Evolutionary conservation across 352 stramenopile species (phyloP), one percentile per base, ranked within the genome.

Genomic region (Elongisporangium undulatum): DNA sequence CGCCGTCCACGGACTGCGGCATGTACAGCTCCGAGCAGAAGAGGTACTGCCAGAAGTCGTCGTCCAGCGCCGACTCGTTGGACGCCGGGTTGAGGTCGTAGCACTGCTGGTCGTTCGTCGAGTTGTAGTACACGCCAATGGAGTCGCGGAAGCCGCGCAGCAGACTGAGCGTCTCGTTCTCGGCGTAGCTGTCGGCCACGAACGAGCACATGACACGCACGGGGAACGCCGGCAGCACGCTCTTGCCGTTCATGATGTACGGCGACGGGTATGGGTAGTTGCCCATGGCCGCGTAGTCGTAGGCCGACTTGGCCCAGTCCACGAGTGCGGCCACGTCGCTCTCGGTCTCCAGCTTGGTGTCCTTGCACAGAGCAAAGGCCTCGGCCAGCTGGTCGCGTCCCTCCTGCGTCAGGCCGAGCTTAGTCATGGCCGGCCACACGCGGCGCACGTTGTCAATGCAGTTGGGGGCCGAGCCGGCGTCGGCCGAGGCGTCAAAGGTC

Each of bases 181-280:
- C 62, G 2, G 58, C 62, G 21, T 78, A 88, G 20, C 75, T 66
- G 13, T 61, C 56, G 34, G 71, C 65, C 26, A 97, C 71, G 51
- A 75, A 72, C 17, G 70, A 82, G 66, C 93, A 98, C 16, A 92
- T 89, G 8, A 80, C 82, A 38, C 91, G 90, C 45, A 98, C 68
- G 6, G 95, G 95, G 73, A 87, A 98, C 13, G 95, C 75, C 1
- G 93, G 95, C 48, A 98, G 66, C n/a, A 86, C 71, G 51, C 76
- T 87, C 48, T 73, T 55, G 23, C 88, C 89, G 48, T 96, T 95
- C 66, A 94, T 85, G 62, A 99, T 97, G 74, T 98, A 99, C 12
- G 78, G 83, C n/a, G 88, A 97, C 21, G 94, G 85, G 74, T 98
- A 99, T 9, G 96, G 96, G 70, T 96, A 99, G 72, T 98, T 97